These are phyloP conservation scores for Microcos paniculata DNA, from an alignment of 345 rosid genomes.

Conservation along the genomic window DNA sequence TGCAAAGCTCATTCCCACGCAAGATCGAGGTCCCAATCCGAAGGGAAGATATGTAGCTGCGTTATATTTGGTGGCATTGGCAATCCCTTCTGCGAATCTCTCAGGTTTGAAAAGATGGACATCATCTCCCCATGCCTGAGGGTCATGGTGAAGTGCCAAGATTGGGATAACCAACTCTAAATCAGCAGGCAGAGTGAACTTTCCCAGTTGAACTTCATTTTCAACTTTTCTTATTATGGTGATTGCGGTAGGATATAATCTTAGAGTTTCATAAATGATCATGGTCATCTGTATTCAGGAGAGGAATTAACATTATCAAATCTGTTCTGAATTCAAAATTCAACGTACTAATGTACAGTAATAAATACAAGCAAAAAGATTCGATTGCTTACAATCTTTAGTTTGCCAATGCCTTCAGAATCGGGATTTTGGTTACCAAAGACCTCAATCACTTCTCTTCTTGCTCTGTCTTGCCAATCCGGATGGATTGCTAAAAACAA, in stretches of 20 bases:
- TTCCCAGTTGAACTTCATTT: slow-evolving; percentile 27
- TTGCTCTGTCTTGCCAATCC: slow-evolving; percentile 42
- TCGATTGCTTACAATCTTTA: slow-evolving; percentile 30
- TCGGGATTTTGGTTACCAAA: slow-evolving; percentile 31
- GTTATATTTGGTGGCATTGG: slow-evolving; percentile 40
- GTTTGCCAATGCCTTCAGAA: slow-evolving; percentile 28
- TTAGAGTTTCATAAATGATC: slow-evolving; percentile 27
- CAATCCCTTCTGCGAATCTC: slow-evolving; percentile 29
- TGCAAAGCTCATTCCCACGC: slow-evolving; percentile 38
- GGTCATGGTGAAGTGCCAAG: slow-evolving; percentile 31
- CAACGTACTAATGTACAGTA: not conserved
- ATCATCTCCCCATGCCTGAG: slow-evolving; percentile 42
- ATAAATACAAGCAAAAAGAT: not conserved
- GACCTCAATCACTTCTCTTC: slow-evolving; percentile 26
- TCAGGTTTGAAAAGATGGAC: slow-evolving; percentile 36
- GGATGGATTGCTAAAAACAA: slow-evolving; percentile 34
- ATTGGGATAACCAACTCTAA: slow-evolving; percentile 8
- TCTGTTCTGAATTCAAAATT: not conserved
- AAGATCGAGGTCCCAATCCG: slow-evolving; percentile 37
- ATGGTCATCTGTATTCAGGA: slow-evolving; percentile 18
- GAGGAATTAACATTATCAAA: not conserved
- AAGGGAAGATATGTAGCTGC: slow-evolving; percentile 33
- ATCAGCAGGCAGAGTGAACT: slow-evolving; percentile 30
- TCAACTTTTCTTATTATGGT: slow-evolving; percentile 4
- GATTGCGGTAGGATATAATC: slow-evolving; percentile 34